phyloP scores from a whole-genome alignment of 2,329 filamentous ascomycete species.

The Hymenoscyphus infarciens region DNA sequence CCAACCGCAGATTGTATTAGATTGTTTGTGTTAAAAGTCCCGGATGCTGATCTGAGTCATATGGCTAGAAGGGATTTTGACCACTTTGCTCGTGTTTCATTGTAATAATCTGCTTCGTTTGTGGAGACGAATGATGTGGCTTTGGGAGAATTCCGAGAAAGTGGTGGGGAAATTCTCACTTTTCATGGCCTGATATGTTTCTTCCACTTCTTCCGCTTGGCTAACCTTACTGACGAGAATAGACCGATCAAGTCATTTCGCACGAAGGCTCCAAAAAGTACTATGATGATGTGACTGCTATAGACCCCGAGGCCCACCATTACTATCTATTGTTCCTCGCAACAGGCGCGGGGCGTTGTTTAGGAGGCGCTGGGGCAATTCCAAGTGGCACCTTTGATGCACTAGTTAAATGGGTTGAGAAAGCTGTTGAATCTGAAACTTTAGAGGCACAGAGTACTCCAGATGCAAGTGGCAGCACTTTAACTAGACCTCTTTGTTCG shows the following conservation, averaged over 20 bases:
- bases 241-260: not conserved
- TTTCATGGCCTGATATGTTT: constrained; percentile 5
- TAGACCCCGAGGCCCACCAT: not conserved
- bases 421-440: constrained; percentile 27
- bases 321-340: not conserved
- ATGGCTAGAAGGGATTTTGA: no score
- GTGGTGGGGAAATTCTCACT: constrained; percentile 3
- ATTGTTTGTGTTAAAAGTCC: no score
- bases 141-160: not conserved
- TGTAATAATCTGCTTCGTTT: constrained; percentile 12
- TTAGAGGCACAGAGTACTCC: no score
- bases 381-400: no score
- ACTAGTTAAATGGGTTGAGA: constrained; percentile 30
- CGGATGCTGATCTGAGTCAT: no score
- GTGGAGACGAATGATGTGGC: constrained; percentile 17
- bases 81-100: no score
- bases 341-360: not conserved
- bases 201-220: no score
- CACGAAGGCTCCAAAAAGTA: not conserved
- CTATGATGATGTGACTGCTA: not conserved
- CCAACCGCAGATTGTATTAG: no score
- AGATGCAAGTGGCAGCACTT: no score
- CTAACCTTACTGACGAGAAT: no score
- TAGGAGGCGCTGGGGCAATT: no score
- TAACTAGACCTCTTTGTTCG: no score